phyloP scores from a whole-genome alignment of 2,329 filamentous ascomycete species.

The Pseudogymnoascus destructans region DNA sequence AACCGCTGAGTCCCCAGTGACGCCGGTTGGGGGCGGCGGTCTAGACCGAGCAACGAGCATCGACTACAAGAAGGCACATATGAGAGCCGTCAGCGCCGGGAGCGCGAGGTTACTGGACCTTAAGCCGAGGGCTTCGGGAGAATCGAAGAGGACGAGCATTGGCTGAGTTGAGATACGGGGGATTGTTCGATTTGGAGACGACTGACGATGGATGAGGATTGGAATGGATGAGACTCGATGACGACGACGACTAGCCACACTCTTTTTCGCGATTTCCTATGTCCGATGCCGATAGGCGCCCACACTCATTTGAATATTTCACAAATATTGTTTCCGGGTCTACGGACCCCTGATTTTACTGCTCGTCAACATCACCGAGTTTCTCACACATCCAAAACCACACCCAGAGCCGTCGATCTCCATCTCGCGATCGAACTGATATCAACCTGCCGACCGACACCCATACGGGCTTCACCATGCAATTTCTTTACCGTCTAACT shows the following conservation, averaged over 20 bases:
- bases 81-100: slow-evolving; percentile 61
- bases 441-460: background rate
- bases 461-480: background rate
- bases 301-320: slow-evolving; percentile 24
- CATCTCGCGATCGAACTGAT: background rate
- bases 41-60: slow-evolving; percentile 59
- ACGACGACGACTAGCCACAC: slow-evolving; percentile 23
- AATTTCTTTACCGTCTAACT: background rate
- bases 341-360: background rate
- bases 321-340: background rate
- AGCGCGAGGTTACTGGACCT: slow-evolving; percentile 65
- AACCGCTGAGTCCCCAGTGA: slow-evolving; percentile 10
- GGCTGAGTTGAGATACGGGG: slow-evolving; percentile 12
- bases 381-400: background rate
- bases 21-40: slow-evolving; percentile 14
- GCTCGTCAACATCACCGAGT: background rate
- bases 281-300: slow-evolving; percentile 12
- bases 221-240: slow-evolving; percentile 10
- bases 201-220: slow-evolving; percentile 1
- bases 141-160: slow-evolving; percentile 31
- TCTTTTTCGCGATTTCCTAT: slow-evolving; percentile 23
- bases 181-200: slow-evolving; percentile 4
- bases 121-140: slow-evolving; percentile 40
- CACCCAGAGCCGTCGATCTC: background rate
- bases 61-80: slow-evolving; percentile 47